Evolutionary conservation across 2,329 filamentous ascomycete species (phyloP).

Genomic region (Colletotrichum aenigma): DNA sequence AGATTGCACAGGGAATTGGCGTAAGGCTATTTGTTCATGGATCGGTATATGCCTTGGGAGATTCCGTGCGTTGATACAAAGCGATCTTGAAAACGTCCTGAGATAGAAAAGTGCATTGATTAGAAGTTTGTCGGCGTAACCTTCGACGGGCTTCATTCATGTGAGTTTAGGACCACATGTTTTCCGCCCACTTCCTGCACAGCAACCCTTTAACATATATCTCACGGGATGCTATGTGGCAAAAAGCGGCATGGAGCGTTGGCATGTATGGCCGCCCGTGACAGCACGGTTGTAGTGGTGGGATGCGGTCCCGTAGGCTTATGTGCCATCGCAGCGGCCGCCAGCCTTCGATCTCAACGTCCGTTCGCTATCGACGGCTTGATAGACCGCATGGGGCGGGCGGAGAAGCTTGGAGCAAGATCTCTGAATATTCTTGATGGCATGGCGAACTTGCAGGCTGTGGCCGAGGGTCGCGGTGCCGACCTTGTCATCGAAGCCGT

Average conservation of each 20-base stretch:
- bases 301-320: conserved; percentile 87
- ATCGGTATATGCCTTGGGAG: too few relatives aligned
- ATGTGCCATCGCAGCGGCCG: conserved; percentile 79
- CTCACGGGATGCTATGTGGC: conserved; percentile 86
- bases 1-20: too few relatives aligned
- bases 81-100: too few relatives aligned
- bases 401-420: conserved; percentile 77
- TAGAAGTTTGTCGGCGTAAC: too few relatives aligned
- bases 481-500: conserved; percentile 87
- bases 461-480: conserved; percentile 80
- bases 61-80: too few relatives aligned
- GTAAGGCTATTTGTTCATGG: too few relatives aligned
- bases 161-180: not conserved
- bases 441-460: conserved; percentile 69
- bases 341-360: conserved; percentile 75
- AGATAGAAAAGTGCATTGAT: too few relatives aligned
- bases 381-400: conserved; percentile 74
- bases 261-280: conserved; percentile 56
- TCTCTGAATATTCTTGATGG: conserved; percentile 74
- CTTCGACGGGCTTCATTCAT: too few relatives aligned
- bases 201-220: conserved; percentile 62
- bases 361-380: conserved; percentile 82
- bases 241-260: conserved; percentile 75
- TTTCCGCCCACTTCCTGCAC: not conserved
- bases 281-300: conserved; percentile 77